Evolutionary conservation across 129 eudicot species (phyloP).

Genomic region (Flaveria trinervia): DNA sequence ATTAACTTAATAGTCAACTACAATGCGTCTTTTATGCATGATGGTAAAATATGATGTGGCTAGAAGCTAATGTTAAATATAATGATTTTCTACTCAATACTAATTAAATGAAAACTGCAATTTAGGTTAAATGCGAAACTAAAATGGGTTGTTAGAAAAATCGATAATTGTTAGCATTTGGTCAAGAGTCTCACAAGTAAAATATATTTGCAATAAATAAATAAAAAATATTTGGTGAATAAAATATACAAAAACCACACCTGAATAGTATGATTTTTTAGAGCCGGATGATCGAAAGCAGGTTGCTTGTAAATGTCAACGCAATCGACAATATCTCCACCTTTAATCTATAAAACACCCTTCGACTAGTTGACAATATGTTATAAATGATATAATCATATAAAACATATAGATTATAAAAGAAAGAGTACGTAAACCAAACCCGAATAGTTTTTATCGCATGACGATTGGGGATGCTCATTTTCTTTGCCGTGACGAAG

Average conservation of each 20-base stretch:
- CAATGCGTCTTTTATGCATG: too few species aligned
- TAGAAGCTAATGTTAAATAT: not conserved
- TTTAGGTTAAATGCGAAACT: not conserved
- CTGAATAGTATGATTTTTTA: constrained; percentile 53
- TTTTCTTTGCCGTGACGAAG: constrained; percentile 22
- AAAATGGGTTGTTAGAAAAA: not conserved
- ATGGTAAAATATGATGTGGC: not conserved
- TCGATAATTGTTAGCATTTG: not conserved
- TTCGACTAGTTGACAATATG: not conserved
- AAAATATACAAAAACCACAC: constrained; percentile 11
- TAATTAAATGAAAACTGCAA: not conserved
- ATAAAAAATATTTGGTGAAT: not conserved
- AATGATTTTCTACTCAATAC: not conserved
- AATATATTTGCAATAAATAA: not conserved
- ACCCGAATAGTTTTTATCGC: constrained; percentile 33
- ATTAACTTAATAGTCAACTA: not conserved
- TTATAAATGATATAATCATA: not conserved
- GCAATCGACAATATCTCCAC: constrained; percentile 61
- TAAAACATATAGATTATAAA: not conserved
- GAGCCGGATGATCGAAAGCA: constrained; percentile 59
- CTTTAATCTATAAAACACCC: constrained; percentile 40
- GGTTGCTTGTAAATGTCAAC: constrained; percentile 58
- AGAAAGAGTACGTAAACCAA: not conserved
- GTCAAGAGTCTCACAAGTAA: not conserved
- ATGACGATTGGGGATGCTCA: not conserved